Evolutionary conservation across 2,329 filamentous ascomycete species (phyloP).

Genomic region (Exutisphaerella laricina): DNA sequence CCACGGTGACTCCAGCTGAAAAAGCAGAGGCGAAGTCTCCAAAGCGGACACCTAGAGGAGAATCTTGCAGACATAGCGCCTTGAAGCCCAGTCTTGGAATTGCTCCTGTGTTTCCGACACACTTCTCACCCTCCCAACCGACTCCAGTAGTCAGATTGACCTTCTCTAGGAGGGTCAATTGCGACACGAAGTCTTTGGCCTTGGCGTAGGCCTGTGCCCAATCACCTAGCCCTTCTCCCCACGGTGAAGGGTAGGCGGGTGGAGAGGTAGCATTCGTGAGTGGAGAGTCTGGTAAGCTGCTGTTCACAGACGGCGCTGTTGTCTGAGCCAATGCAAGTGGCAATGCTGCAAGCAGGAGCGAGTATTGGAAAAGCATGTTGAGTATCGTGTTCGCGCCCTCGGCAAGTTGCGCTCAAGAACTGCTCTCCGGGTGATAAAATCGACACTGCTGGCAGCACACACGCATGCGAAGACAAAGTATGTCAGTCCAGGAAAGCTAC

Average conservation of each 20-base stretch:
- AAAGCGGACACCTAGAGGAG: conserved; percentile 71
- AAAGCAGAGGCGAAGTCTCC: conserved; percentile 79
- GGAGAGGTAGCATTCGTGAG: conserved; percentile 42
- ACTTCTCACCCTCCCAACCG: conserved; percentile 66
- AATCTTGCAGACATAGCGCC: conserved; percentile 79
- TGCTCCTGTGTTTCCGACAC: conserved; percentile 69
- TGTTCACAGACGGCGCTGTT: neutral
- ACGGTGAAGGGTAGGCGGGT: conserved; percentile 80
- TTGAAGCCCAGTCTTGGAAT: conserved; percentile 65
- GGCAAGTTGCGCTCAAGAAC: neutral
- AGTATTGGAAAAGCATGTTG: conserved; percentile 22
- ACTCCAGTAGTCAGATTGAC: conserved; percentile 91
- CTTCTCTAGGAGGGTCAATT: conserved; percentile 80
- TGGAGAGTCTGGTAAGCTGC: neutral
- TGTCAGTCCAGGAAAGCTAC: neutral
- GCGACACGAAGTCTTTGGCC: conserved; percentile 72
- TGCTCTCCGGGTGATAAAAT: neutral
- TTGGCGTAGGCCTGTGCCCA: conserved; percentile 73
- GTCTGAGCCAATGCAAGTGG: conserved; percentile 27
- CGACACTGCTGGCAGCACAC: neutral
- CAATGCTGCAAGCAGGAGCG: conserved; percentile 28
- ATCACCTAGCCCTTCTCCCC: conserved; percentile 67
- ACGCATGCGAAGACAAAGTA: neutral
- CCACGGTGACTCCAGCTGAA: conserved; percentile 69
- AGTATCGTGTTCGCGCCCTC: too few relatives aligned